A percentile compares a stretch with the other conserved stretches of the same genome.
Conservation (phyloP, 2,329 filamentous ascomycete species). For the Paramyrothecium roridum region DNA sequence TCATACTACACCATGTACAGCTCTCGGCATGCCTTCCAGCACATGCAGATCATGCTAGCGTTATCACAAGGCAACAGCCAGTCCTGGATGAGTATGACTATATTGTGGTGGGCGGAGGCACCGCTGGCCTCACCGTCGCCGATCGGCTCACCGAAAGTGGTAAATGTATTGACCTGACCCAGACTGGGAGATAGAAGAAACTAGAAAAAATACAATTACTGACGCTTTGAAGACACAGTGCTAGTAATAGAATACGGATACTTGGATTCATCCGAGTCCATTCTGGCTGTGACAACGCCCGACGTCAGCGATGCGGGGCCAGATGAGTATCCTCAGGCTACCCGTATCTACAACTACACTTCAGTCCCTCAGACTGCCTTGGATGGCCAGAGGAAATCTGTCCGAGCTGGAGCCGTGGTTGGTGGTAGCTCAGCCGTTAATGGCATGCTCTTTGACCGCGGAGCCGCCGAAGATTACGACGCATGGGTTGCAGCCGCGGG, state of each 20-base stretch:
- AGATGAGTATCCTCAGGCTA: neutral
- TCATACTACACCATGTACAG: constrained; percentile 1
- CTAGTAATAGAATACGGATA: neutral
- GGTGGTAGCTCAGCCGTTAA: neutral
- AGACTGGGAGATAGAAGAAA: too few relatives aligned
- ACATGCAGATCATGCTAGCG: neutral
- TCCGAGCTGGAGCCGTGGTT: neutral
- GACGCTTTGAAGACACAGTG: neutral
- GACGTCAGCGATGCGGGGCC: neutral
- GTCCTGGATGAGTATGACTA: constrained; percentile 15
- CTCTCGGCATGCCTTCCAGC: neutral
- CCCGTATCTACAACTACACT: neutral
- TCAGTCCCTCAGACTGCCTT: neutral
- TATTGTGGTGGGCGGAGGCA: constrained; percentile 14
- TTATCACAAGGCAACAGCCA: neutral
- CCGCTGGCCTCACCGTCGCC: constrained; percentile 11
- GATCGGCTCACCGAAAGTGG: constrained; percentile 12
- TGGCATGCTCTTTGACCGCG: neutral
- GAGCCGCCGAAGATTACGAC: constrained; percentile 1
- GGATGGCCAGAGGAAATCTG: neutral
- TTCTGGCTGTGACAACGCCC: neutral
- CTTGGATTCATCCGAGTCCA: neutral
- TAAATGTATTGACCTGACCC: neutral
- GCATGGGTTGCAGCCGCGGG: neutral
- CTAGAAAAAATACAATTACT: neutral